Percentiles rank a stretch among this genome's conserved stretches.
These are phyloP conservation scores for Microglena sp. DNA, from an alignment of 139 green algal species.

Conservation along the genomic window DNA sequence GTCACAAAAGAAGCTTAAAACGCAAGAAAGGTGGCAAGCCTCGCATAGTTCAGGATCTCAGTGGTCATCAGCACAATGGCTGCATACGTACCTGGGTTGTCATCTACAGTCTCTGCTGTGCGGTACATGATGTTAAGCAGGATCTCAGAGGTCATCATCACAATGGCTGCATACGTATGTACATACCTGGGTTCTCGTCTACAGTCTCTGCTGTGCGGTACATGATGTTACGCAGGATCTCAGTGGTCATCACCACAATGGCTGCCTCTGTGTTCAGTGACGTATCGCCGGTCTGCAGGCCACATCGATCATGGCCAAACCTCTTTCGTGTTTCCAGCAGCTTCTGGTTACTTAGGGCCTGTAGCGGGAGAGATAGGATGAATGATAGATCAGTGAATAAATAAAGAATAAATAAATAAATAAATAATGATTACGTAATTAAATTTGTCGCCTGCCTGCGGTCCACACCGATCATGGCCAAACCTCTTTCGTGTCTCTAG, in stretches of 20 bases:
- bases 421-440: too few relatives aligned
- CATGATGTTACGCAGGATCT: slow-evolving; percentile 98
- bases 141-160: slow-evolving; percentile 99
- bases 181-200: too few relatives aligned
- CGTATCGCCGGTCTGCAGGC: slow-evolving; percentile 83
- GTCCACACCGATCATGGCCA: slow-evolving; percentile 35
- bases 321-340: slow-evolving; percentile 64
- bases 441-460: too few relatives aligned
- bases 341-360: slow-evolving; percentile 89
- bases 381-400: too few relatives aligned
- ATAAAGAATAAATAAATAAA: too few relatives aligned
- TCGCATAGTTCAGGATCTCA: slow-evolving; percentile 96
- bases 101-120: slow-evolving; percentile 22
- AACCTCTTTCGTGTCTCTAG: slow-evolving; percentile 67
- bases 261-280: slow-evolving; percentile 75
- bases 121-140: slow-evolving; percentile 96
- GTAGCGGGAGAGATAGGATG: slow-evolving; percentile 16
- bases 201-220: slow-evolving; percentile 53
- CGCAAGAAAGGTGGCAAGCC: too few relatives aligned
- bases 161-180: slow-evolving; percentile 72
- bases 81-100: slow-evolving; percentile 63
- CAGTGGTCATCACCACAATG: slow-evolving; percentile 97
- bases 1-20: too few relatives aligned
- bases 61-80: slow-evolving; percentile 96
- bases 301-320: slow-evolving; percentile 55